A percentile compares a stretch with the other conserved stretches of the same genome.
These are phyloP conservation scores for Berberis vulgaris DNA, from an alignment of 164 flowering plant genomes.

Conservation along the genomic window DNA sequence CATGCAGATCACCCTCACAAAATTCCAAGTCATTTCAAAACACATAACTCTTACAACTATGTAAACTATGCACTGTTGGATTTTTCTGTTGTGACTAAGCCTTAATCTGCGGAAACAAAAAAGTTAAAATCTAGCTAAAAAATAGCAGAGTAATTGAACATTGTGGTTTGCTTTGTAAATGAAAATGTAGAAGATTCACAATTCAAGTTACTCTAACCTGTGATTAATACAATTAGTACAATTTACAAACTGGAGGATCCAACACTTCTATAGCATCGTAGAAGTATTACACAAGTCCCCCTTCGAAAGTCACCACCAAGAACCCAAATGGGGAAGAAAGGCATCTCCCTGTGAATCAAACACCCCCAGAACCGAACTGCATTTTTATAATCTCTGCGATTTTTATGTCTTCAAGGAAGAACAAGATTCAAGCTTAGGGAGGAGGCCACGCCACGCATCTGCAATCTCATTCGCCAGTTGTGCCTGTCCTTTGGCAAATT, in stretches of 20 bases:
- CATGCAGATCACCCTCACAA: no score
- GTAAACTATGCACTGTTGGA: no score
- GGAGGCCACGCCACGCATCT: constrained; percentile 84
- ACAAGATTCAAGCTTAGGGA: constrained; percentile 85
- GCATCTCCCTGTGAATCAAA: background rate
- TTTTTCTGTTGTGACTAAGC: no score
- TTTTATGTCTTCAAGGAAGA: constrained; percentile 20
- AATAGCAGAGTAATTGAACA: no score
- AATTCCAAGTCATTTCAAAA: no score
- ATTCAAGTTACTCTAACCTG: background rate
- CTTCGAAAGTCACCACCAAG: background rate
- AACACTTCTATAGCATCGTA: background rate
- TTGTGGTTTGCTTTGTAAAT: background rate
- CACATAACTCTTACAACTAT: no score
- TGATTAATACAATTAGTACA: background rate
- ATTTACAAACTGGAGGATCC: background rate
- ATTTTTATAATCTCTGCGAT: background rate
- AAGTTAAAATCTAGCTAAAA: no score
- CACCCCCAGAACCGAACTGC: background rate
- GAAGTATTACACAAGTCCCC: background rate
- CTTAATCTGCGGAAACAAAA: no score
- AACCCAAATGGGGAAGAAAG: background rate
- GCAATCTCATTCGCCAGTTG: constrained; percentile 73
- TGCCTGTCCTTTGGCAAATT: constrained; percentile 91
- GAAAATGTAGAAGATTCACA: background rate